Base-by-base conservation (phyloP, 2,329 filamentous ascomycete species). In the Alternaria hordeiaustralica region DNA sequence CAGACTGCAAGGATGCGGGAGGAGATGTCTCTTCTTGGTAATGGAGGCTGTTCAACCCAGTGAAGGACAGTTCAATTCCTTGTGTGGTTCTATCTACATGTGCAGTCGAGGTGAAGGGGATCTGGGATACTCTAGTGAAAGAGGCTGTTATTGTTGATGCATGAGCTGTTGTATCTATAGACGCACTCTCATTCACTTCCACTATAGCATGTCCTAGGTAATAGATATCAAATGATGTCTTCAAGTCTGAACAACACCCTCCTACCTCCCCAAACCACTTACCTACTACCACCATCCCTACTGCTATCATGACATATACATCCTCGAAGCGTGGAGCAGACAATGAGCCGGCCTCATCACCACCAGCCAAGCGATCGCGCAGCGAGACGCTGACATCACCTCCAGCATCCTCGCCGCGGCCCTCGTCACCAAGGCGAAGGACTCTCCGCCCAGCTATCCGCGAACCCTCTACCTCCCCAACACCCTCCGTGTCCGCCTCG, bases 311-410 rank as follows among this genome's bases (percentile, higher is more conserved):
- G 59, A 28, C 18, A n/a, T 36, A 8, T 20, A n/a, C 20, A 30
- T 11, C 25, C 18, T 11, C 5, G 0, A 58, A 62, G 41, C 47
- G 49, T 28, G 21, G 21, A 18, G 47, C 55, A 5, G 23, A 12
- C n/a, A 4, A 25, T 41, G 47, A 62, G 44, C 53, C 12, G 26
- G 23, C 12, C 36, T 57, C 59, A 26, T 33, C 45, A 13, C 25
- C 9, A 25, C 53, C 33, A 21, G 11, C 5, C 20, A 61, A 51
- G 36, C 46, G 44, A 33, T 25, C 23, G 18, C 51, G 10, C 51
- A 43, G 10, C 33, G 13, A 30, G 25, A 7, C 2, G 44, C 33
- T 1, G 30, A 50, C 13, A 50, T 26, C 30, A n/a, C 15, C 26
- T 2, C n/a, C 36, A 0, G 36, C n/a, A 4, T 9, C 30, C 4